Evolutionary conservation across 2,329 filamentous ascomycete genomes (phyloP).

Genomic region (Paramyrothecium sp.): DNA sequence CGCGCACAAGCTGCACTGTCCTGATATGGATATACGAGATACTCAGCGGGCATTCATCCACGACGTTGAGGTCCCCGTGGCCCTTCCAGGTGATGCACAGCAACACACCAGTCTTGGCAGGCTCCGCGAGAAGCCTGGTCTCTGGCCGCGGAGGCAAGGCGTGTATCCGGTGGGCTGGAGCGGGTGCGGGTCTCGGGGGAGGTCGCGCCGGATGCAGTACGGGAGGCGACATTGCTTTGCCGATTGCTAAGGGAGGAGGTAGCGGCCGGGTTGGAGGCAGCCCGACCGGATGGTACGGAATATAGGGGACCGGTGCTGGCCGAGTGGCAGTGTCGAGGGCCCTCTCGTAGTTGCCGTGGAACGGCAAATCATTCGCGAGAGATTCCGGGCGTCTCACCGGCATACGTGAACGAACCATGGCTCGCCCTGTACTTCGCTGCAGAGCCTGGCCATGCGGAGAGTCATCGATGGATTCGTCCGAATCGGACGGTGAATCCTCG

Average conservation of each 20-base stretch:
- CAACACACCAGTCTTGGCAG: constrained; percentile 9
- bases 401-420: neutral
- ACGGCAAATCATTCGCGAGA: neutral
- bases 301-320: neutral
- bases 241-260: neutral
- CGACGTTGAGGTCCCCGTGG: constrained; percentile 25
- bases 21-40: constrained; percentile 30
- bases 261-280: neutral
- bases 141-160: neutral
- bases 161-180: neutral
- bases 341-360: neutral
- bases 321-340: neutral
- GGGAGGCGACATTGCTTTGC: neutral
- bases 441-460: neutral
- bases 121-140: constrained; percentile 3
- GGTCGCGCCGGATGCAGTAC: neutral
- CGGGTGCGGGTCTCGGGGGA: neutral
- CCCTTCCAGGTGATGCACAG: constrained; percentile 24
- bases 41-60: constrained; percentile 22
- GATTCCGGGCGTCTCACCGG: neutral
- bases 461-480: constrained; percentile 9
- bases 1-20: constrained; percentile 16
- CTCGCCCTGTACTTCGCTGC: neutral
- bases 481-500: constrained; percentile 14
- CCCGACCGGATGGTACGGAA: no score